These are phyloP conservation scores for Amaranthus tricolor DNA, from an alignment of 179 eudicot genomes.

Conservation along the genomic window DNA sequence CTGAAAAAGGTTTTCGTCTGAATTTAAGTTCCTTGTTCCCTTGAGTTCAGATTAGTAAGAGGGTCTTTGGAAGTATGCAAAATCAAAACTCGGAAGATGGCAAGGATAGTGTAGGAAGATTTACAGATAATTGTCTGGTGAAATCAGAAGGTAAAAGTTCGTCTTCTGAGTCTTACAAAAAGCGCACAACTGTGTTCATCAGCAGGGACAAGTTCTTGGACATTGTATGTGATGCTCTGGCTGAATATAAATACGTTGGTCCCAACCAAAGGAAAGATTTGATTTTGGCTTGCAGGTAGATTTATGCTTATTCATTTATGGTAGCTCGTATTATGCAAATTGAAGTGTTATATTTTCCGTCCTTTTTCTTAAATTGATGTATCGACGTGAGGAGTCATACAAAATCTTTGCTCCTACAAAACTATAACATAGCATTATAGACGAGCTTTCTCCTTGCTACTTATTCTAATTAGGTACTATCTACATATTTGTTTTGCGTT, in stretches of 20 bases:
- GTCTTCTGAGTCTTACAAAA: constrained; percentile 76
- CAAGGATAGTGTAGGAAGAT: constrained; percentile 1
- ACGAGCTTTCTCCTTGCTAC: background rate
- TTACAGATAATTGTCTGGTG: constrained; percentile 26
- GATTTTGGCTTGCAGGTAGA: constrained; percentile 91
- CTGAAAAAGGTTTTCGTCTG: background rate
- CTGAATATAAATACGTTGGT: constrained; percentile 86
- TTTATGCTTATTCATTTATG: background rate
- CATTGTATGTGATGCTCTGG: constrained; percentile 79
- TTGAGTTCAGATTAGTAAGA: constrained; percentile 69
- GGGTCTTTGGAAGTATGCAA: constrained; percentile 75
- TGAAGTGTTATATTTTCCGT: background rate
- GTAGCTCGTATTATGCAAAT: background rate
- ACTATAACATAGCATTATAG: background rate
- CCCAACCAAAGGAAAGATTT: constrained; percentile 87
- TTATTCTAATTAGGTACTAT: background rate
- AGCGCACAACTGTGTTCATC: constrained; percentile 67
- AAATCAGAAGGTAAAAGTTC: constrained; percentile 42
- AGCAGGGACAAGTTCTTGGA: constrained; percentile 64
- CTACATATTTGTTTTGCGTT: background rate
- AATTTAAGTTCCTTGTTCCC: background rate
- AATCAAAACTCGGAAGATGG: constrained; percentile 31
- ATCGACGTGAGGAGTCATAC: background rate
- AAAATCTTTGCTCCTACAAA: background rate
- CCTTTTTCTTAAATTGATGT: background rate